These are phyloP conservation scores for Leccinellum rugosiceps DNA, from an alignment of 768 basidiomycete genomes.

Conservation along the genomic window DNA sequence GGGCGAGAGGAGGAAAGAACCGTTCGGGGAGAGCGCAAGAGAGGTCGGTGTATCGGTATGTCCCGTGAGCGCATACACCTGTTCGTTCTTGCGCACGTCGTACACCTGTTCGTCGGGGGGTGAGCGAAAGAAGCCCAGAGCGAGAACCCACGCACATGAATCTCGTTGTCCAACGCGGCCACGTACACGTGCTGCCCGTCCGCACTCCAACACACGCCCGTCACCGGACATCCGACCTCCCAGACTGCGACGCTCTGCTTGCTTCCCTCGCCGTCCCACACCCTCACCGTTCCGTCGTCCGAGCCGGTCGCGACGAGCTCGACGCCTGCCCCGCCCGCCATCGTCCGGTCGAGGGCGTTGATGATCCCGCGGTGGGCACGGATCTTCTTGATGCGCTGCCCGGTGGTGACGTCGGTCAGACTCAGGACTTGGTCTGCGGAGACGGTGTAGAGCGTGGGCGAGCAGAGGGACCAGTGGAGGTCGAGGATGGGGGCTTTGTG, in stretches of 20 bases:
- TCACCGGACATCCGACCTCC: constrained; percentile 86
- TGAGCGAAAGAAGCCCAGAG: too few species aligned
- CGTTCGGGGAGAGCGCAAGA: constrained; percentile 86
- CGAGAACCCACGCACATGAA: constrained; percentile 63
- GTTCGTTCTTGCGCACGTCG: constrained; percentile 81
- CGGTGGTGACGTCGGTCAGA: constrained; percentile 78
- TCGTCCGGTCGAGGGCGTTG: constrained; percentile 83
- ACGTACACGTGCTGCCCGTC: constrained; percentile 89
- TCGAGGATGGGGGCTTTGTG: constrained; percentile 93
- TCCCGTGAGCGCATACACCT: constrained; percentile 77
- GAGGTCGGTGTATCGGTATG: constrained; percentile 94
- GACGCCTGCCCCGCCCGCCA: constrained; percentile 77
- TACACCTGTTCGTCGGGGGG: constrained; percentile 57
- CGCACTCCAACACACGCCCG: constrained; percentile 86
- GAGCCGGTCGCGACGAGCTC: constrained; percentile 87
- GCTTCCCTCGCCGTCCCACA: constrained; percentile 84
- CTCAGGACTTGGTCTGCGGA: constrained; percentile 85
- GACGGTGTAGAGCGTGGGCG: constrained; percentile 73
- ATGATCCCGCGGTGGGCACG: constrained; percentile 90
- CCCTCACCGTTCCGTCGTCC: constrained; percentile 87
- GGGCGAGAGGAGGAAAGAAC: constrained; percentile 83
- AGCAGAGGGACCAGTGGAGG: constrained; percentile 83
- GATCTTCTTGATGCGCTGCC: constrained; percentile 75
- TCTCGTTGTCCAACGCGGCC: constrained; percentile 94
- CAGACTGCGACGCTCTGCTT: constrained; percentile 79